These are phyloP conservation scores for Davidsoniella virescens DNA, from an alignment of 2,329 filamentous ascomycete genomes.

Conservation along the genomic window DNA sequence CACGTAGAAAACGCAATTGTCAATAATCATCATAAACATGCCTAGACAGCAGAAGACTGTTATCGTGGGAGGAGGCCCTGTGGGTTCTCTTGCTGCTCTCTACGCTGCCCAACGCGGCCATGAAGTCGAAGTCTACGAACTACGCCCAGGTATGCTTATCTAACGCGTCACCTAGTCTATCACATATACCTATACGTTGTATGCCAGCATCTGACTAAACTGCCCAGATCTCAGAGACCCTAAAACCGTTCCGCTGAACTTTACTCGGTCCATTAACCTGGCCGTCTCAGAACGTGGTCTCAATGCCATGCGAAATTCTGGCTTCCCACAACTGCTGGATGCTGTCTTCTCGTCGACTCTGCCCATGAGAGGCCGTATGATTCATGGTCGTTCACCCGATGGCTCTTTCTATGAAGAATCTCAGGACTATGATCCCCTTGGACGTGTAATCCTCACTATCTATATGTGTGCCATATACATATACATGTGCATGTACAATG, in stretches of 20 bases:
- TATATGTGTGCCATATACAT: constrained; percentile 3
- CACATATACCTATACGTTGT: too few relatives aligned
- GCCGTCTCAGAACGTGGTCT: constrained; percentile 89
- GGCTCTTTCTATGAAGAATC: constrained; percentile 57
- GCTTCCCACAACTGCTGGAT: constrained; percentile 50
- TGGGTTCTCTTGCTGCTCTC: constrained; percentile 78
- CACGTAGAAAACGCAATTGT: neutral
- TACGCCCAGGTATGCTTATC: constrained; percentile 59
- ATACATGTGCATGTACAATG: neutral
- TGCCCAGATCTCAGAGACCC: constrained; percentile 67
- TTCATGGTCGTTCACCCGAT: constrained; percentile 53
- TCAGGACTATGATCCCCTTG: constrained; percentile 84
- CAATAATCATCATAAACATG: neutral
- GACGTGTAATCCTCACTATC: constrained; percentile 44
- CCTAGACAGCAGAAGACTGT: constrained; percentile 46
- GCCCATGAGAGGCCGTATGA: constrained; percentile 93
- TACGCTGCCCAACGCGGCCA: constrained; percentile 83
- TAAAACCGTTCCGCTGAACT: constrained; percentile 72
- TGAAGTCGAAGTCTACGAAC: constrained; percentile 84
- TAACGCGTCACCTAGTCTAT: too few relatives aligned
- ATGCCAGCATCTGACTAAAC: neutral
- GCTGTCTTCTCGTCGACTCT: constrained; percentile 64
- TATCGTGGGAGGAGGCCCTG: constrained; percentile 82
- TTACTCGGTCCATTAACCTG: constrained; percentile 96
- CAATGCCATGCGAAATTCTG: constrained; percentile 62